Conservation (phyloP, 2,329 filamentous ascomycete species). For the Neospermospora avenae region DNA sequence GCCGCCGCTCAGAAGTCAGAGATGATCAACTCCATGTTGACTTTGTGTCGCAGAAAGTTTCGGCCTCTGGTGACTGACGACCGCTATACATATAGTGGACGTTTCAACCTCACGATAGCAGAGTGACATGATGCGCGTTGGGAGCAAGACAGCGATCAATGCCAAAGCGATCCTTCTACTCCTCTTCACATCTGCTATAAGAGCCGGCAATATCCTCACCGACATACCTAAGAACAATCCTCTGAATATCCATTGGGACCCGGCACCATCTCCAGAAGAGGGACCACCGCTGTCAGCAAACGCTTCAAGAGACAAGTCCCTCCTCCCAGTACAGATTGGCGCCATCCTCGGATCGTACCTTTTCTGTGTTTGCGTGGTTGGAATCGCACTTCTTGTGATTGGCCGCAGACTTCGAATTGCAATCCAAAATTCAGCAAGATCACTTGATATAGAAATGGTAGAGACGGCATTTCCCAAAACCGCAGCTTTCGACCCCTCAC, state of each 20-base stretch:
- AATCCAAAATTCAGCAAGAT: constrained; percentile 20
- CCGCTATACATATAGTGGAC: constrained; percentile 14
- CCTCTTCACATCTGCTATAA: constrained; percentile 17
- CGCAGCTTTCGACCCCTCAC: constrained; percentile 1
- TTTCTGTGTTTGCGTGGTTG: constrained; percentile 70
- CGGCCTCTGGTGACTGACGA: constrained; percentile 22
- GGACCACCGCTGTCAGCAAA: constrained; percentile 56
- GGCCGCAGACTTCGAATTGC: constrained; percentile 48
- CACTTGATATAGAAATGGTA: constrained; percentile 35
- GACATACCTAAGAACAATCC: constrained; percentile 23
- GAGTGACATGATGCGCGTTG: constrained; percentile 25
- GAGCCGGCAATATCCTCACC: constrained; percentile 22
- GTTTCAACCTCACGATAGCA: constrained; percentile 15
- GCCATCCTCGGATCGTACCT: constrained; percentile 84
- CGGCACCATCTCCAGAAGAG: constrained; percentile 57
- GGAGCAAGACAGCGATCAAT: constrained; percentile 24
- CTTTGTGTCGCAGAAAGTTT: constrained; percentile 33
- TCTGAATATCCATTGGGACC: constrained; percentile 46
- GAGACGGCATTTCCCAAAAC: constrained; percentile 43
- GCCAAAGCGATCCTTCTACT: constrained; percentile 17
- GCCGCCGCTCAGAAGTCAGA: constrained; percentile 18
- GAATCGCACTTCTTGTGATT: constrained; percentile 61
- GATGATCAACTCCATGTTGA: constrained; percentile 23
- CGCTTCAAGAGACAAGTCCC: constrained; percentile 57
- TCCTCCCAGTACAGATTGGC: constrained; percentile 78